Conservation (phyloP, 2,329 filamentous ascomycete genomes). For the Scolecobasidium constrictum region DNA sequence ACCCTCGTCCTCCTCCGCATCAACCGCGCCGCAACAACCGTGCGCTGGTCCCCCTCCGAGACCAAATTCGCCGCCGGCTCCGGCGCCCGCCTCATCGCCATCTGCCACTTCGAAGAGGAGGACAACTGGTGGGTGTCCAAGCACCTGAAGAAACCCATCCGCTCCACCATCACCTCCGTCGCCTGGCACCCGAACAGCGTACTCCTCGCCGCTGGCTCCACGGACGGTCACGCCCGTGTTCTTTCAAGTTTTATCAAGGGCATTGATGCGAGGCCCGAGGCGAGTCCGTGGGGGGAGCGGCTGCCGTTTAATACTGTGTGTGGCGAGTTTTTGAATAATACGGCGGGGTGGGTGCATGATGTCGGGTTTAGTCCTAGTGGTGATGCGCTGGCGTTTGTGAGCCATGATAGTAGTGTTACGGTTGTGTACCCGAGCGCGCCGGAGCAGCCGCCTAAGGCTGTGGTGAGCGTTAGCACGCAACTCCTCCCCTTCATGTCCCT, state of each 20-base stretch:
- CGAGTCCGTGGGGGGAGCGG: constrained; percentile 86
- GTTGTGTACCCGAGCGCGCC: constrained; percentile 89
- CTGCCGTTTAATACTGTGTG: constrained; percentile 98
- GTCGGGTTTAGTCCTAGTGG: constrained; percentile 89
- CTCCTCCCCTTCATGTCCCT: constrained; percentile 85
- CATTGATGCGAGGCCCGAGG: constrained; percentile 73
- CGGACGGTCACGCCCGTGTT: constrained; percentile 89
- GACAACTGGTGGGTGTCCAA: constrained; percentile 99
- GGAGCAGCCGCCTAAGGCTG: constrained; percentile 81
- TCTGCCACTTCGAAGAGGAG: constrained; percentile 98
- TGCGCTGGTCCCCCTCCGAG: constrained; percentile 94
- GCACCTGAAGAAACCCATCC: constrained; percentile 97
- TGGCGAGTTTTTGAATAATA: constrained; percentile 91
- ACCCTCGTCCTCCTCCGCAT: constrained; percentile 94
- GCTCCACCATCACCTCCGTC: constrained; percentile 89
- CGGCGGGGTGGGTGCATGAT: constrained; percentile 91
- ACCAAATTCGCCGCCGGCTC: constrained; percentile 96
- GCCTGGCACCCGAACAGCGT: constrained; percentile 98
- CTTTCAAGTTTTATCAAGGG: constrained; percentile 96
- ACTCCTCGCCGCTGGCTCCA: constrained; percentile 87
- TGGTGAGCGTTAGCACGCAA: constrained; percentile 82
- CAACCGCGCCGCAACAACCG: constrained; percentile 91
- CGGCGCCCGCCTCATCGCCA: constrained; percentile 85
- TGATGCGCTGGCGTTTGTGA: constrained; percentile 84
- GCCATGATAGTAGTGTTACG: constrained; percentile 93